Percentiles rank a stretch among this genome's conserved stretches.
Conservation (phyloP, 306 rosid species). For the Boehmeria nivea region DNA sequence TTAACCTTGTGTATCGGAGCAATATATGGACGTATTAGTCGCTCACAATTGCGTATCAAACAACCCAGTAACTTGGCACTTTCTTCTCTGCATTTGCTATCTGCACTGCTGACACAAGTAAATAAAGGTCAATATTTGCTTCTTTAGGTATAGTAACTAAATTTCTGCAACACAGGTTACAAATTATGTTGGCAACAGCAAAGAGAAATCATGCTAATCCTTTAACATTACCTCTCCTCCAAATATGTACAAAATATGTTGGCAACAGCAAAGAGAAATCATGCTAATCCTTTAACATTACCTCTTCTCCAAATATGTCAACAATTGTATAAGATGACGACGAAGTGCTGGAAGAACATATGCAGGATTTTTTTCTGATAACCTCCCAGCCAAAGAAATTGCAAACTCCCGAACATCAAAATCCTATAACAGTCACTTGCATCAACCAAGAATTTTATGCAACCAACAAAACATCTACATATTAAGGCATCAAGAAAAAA, state of each 20-base stretch:
- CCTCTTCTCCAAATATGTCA: constrained; percentile 93
- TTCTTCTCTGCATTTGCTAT: constrained; percentile 99
- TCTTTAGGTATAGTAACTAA: background rate
- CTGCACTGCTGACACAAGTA: constrained; percentile 77
- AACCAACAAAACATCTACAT: background rate
- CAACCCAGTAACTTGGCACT: constrained; percentile 95
- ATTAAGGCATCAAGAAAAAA: background rate
- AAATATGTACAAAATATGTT: constrained; percentile 55
- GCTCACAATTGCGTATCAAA: constrained; percentile 92
- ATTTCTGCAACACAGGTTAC: background rate
- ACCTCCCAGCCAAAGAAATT: constrained; percentile 90
- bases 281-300: constrained; percentile 28
- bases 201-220: background rate
- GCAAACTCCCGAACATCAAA: constrained; percentile 94
- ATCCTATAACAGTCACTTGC: constrained; percentile 48
- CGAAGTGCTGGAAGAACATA: constrained; percentile 99
- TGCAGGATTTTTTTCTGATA: constrained; percentile 97
- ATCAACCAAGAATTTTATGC: background rate
- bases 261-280: background rate
- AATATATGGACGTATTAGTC: constrained; percentile 85
- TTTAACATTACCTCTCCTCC: constrained; percentile 73
- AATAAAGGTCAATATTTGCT: constrained; percentile 32
- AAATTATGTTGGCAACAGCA: background rate
- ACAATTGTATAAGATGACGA: constrained; percentile 91
- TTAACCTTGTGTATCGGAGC: constrained; percentile 95